Evolutionary conservation across 139 green algal genomes (phyloP).

Genomic region (Dunaliella primolecta): DNA sequence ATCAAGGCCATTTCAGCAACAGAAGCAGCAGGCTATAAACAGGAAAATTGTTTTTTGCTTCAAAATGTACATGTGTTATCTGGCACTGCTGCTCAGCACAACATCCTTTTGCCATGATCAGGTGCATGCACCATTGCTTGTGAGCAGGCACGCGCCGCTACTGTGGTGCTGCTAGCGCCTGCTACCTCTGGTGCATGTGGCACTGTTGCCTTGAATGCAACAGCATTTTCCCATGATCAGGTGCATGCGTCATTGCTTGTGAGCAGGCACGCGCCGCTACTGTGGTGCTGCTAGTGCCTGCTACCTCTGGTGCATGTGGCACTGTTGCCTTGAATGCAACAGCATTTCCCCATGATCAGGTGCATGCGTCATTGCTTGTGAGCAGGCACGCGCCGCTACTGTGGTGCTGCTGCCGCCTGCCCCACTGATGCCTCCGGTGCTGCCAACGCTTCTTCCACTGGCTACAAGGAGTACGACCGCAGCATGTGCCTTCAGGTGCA

Average conservation of each 20-base stretch:
- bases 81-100: neutral
- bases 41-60: too few relatives aligned
- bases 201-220: neutral
- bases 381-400: constrained; percentile 6
- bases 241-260: neutral
- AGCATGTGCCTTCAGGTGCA: constrained; percentile 73
- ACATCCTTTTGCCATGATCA: neutral
- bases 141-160: constrained; percentile 1
- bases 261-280: constrained; percentile 2
- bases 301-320: too few relatives aligned
- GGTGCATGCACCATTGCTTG: neutral
- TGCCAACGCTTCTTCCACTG: neutral
- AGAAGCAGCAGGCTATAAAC: too few relatives aligned
- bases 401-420: neutral
- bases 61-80: neutral
- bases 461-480: constrained; percentile 88
- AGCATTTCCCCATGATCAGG: neutral
- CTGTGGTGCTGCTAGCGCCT: neutral
- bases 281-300: neutral
- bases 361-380: neutral
- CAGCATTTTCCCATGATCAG: neutral
- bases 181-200: too few relatives aligned
- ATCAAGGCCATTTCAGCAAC: too few relatives aligned
- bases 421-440: neutral
- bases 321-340: neutral